Percentiles rank a stretch among this genome's conserved stretches.
Evolutionary conservation across 257 asterid genomes (phyloP).

Genomic region (Przewalskia tangutica): DNA sequence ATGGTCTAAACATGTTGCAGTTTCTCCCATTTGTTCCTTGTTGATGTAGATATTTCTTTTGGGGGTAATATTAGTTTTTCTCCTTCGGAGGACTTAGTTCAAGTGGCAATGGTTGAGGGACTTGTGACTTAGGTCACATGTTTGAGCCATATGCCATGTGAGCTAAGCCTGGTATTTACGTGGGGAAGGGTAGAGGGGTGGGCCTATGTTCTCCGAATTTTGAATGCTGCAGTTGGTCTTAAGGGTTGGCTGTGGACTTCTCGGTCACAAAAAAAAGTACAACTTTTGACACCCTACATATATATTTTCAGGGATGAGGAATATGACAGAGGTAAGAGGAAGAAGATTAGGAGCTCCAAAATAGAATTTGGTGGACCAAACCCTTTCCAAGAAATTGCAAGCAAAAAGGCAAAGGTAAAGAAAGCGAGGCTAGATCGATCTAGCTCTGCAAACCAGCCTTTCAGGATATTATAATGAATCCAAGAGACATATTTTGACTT

Average conservation of each 20-base stretch:
- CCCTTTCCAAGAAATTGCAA: slow-evolving; percentile 67
- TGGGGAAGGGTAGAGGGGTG: no score
- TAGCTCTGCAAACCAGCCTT: slow-evolving; percentile 39
- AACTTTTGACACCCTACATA: background rate
- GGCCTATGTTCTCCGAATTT: no score
- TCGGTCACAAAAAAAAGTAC: background rate
- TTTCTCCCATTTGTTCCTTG: background rate
- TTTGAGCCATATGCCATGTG: no score
- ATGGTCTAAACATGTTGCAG: background rate
- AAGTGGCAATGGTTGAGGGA: no score
- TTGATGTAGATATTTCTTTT: background rate
- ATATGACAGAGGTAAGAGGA: slow-evolving; percentile 86
- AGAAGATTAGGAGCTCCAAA: slow-evolving; percentile 53
- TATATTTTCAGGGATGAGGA: slow-evolving; percentile 72
- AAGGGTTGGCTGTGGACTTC: no score
- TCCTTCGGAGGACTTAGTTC: no score
- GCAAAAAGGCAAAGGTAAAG: slow-evolving; percentile 31
- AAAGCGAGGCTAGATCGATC: slow-evolving; percentile 30
- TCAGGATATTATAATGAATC: slow-evolving; percentile 40
- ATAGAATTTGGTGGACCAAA: slow-evolving; percentile 52
- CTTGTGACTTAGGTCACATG: no score
- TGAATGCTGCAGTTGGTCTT: no score
- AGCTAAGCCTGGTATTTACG: no score
- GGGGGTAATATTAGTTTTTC: background rate
- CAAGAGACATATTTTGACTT: background rate